Conservation (phyloP, 2,329 filamentous ascomycete species). For the Phoma sp. region DNA sequence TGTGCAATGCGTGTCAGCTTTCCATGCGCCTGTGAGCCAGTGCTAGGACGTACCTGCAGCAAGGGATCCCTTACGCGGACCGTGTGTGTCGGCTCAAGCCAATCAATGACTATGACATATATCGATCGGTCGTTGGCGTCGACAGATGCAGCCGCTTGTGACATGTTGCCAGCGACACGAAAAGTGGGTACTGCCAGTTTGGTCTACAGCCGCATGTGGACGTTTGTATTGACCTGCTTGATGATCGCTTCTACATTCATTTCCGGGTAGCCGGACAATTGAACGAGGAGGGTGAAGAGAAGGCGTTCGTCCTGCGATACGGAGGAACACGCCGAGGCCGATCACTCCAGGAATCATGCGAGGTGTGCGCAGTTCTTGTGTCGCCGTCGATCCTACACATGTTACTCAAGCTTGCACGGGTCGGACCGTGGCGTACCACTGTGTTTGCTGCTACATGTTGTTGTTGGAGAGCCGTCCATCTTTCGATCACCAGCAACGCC, state of each 20-base stretch:
- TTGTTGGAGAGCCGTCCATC: not conserved
- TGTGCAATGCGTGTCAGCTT: slow-evolving; percentile 8
- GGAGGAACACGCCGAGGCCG: not conserved
- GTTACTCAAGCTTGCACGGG: slow-evolving; percentile 12
- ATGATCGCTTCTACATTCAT: slow-evolving; percentile 9
- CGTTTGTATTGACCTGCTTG: slow-evolving; percentile 1
- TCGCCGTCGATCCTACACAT: slow-evolving; percentile 2
- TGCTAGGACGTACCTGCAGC: slow-evolving; percentile 17
- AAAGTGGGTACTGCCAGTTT: slow-evolving; percentile 5
- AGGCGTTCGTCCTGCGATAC: not conserved
- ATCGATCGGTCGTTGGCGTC: slow-evolving; percentile 8
- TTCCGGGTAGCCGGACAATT: slow-evolving; percentile 6
- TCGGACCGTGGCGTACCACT: slow-evolving; percentile 12
- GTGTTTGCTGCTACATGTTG: not conserved
- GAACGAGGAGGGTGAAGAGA: not conserved
- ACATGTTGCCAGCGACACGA: slow-evolving; percentile 14
- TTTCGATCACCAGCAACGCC: not conserved
- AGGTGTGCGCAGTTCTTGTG: slow-evolving; percentile 10
- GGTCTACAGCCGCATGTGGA: slow-evolving; percentile 1
- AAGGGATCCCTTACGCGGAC: slow-evolving; percentile 5
- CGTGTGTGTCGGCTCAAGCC: slow-evolving; percentile 9
- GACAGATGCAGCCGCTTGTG: slow-evolving; percentile 12
- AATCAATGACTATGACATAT: slow-evolving; percentile 4
- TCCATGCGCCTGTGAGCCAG: slow-evolving; percentile 8
- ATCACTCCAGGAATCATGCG: not conserved